These are phyloP conservation scores for Aspergillus asperescens DNA, from an alignment of 495 filamentous ascomycete species.

Conservation along the genomic window DNA sequence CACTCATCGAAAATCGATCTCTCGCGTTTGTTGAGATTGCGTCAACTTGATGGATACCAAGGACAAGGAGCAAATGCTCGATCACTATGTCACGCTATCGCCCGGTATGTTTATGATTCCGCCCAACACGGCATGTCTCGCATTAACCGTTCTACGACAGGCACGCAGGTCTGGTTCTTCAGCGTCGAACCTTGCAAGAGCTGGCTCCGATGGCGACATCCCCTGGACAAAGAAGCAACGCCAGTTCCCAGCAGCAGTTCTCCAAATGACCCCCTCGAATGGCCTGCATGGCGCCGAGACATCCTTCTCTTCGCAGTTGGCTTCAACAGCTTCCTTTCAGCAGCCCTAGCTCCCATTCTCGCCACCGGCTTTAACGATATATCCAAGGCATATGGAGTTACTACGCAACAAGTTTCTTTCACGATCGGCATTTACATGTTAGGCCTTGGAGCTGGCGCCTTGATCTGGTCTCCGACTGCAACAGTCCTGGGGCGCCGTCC, in stretches of 20 bases:
- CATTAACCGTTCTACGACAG: not conserved
- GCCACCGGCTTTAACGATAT: not conserved
- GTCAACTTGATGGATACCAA: not conserved
- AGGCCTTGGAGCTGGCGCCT: not conserved
- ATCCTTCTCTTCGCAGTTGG: slow-evolving; percentile 1
- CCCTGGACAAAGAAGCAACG: not conserved
- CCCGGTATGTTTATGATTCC: not conserved
- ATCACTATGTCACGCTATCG: not conserved
- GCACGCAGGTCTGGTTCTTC: not conserved
- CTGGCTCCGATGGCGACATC: not conserved
- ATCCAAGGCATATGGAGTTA: not conserved
- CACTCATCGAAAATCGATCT: not conserved
- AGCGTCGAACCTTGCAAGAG: not conserved
- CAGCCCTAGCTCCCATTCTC: slow-evolving; percentile 1
- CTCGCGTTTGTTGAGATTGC: too few species aligned
- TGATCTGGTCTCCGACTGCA: slow-evolving; percentile 4
- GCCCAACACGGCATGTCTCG: not conserved
- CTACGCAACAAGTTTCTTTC: slow-evolving; percentile 1
- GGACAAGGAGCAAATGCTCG: not conserved
- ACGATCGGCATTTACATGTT: slow-evolving; percentile 12
- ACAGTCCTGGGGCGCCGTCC: slow-evolving; percentile 1
- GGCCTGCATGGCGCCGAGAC: slow-evolving; percentile 1
- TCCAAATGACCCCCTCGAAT: slow-evolving; percentile 4
- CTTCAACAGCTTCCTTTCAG: slow-evolving; percentile 6
- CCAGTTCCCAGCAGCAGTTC: not conserved